phyloP scores from a whole-genome alignment of 2,329 filamentous ascomycete genomes.

The Endoconidiophora polonica region DNA sequence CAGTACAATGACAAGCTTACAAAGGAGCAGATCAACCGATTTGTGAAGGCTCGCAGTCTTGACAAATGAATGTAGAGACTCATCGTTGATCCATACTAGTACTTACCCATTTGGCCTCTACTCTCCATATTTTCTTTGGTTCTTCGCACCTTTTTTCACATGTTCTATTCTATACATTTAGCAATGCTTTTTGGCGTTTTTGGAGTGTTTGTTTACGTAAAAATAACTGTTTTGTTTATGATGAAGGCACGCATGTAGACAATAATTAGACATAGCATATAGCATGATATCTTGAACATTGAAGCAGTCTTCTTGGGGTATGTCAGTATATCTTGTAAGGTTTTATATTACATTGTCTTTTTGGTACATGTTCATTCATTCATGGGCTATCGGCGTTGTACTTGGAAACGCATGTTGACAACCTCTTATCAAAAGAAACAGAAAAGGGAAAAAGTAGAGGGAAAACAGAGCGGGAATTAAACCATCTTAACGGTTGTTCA shows the following conservation, averaged over 20 bases:
- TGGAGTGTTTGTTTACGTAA: too few relatives aligned
- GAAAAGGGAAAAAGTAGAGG: too few relatives aligned
- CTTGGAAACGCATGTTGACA: too few relatives aligned
- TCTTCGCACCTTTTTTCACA: too few relatives aligned
- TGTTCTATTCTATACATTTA: not conserved
- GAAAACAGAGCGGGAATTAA: not conserved
- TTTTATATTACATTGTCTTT: conserved; percentile 6
- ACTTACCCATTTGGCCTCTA: too few relatives aligned
- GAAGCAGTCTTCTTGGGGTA: too few relatives aligned
- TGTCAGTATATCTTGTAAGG: too few relatives aligned
- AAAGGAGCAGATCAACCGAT: conserved; percentile 40
- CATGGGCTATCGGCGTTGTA: conserved; percentile 1
- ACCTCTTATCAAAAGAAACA: too few relatives aligned
- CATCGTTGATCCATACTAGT: not conserved
- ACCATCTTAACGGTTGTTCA: not conserved
- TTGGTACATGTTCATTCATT: conserved; percentile 10
- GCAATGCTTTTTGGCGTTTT: not conserved
- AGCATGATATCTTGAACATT: too few relatives aligned
- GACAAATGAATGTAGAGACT: conserved; percentile 27
- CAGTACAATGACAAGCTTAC: conserved; percentile 44
- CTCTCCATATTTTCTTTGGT: not conserved
- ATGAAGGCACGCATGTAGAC: too few relatives aligned
- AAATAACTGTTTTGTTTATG: too few relatives aligned
- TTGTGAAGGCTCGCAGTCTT: conserved; percentile 39
- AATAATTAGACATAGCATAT: too few relatives aligned